A percentile compares a stretch with the other conserved stretches of the same genome.
phyloP scores from a whole-genome alignment of 2,329 filamentous ascomycete species.

The Clarireedia paspali region DNA sequence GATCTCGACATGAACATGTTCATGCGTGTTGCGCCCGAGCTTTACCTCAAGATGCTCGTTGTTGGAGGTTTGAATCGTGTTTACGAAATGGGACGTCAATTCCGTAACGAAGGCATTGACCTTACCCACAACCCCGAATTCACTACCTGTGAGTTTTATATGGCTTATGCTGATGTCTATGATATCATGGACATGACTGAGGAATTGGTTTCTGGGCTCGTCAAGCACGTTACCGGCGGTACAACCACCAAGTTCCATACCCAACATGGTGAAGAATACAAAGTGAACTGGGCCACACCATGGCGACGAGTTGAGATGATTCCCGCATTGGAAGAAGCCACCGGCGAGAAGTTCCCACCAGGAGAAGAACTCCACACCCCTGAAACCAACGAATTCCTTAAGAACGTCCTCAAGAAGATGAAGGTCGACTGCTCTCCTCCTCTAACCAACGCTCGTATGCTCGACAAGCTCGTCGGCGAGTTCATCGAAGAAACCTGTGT shows the following conservation, averaged over 20 bases:
- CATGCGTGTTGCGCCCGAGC: conserved; percentile 88
- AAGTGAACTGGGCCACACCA: conserved; percentile 92
- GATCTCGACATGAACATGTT: conserved; percentile 91
- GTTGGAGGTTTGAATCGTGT: conserved; percentile 92
- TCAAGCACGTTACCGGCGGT: conserved; percentile 79
- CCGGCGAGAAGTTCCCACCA: conserved; percentile 88
- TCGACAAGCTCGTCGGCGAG: conserved; percentile 89
- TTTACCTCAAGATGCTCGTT: conserved; percentile 92
- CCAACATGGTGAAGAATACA: conserved; percentile 75
- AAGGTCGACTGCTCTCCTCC: conserved; percentile 86
- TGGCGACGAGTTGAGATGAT: conserved; percentile 98
- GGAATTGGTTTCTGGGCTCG: conserved; percentile 81
- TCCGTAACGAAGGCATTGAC: conserved; percentile 88
- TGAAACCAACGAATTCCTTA: conserved; percentile 85
- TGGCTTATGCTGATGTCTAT: conserved; percentile 86
- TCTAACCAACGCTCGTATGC: conserved; percentile 88
- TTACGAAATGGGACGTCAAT: conserved; percentile 92
- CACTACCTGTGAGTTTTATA: conserved; percentile 95
- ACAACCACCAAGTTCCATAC: conserved; percentile 84
- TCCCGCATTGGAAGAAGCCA: conserved; percentile 78
- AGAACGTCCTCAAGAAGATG: conserved; percentile 76
- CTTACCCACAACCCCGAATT: conserved; percentile 98
- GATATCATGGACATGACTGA: conserved; percentile 89
- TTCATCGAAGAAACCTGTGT: conserved; percentile 92
- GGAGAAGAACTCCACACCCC: conserved; percentile 80